A percentile compares a stretch with the other conserved stretches of the same genome.
Conservation (phyloP, 2,329 filamentous ascomycete species). For the Fusarium virguliforme region DNA sequence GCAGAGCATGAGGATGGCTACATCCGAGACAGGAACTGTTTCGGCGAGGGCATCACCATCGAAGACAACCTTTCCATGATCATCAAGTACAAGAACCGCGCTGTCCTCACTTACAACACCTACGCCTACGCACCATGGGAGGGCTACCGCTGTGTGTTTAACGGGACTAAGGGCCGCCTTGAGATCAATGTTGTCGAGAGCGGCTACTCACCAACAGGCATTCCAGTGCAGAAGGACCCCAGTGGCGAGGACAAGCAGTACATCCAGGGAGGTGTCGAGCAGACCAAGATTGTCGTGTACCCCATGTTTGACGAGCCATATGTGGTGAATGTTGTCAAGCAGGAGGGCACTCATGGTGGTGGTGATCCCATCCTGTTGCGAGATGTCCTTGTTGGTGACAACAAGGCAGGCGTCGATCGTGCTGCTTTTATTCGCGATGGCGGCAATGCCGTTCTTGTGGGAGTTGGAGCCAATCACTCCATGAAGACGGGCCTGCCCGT, state of each 20-base stretch:
- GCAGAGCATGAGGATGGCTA: constrained; percentile 76
- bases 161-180: constrained; percentile 71
- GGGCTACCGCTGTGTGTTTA: constrained; percentile 71
- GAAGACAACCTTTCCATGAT: constrained; percentile 75
- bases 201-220: constrained; percentile 72
- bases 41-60: constrained; percentile 74
- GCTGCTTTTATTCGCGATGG: constrained; percentile 73
- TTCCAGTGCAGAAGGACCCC: constrained; percentile 62
- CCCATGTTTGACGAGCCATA: constrained; percentile 71
- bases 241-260: constrained; percentile 56
- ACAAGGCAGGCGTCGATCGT: constrained; percentile 66
- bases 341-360: constrained; percentile 72
- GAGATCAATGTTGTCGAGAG: constrained; percentile 76
- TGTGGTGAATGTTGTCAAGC: constrained; percentile 68
- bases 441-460: constrained; percentile 71
- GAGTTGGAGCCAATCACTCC: constrained; percentile 72
- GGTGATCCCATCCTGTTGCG: constrained; percentile 70
- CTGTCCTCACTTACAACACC: constrained; percentile 72
- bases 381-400: constrained; percentile 69
- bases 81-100: constrained; percentile 70
- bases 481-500: constrained; percentile 56
- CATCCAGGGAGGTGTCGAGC: constrained; percentile 50
- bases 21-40: constrained; percentile 74
- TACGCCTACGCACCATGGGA: constrained; percentile 76
- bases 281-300: constrained; percentile 65